Conservation (phyloP, 2,329 filamentous ascomycete species). For the Ceratocystis huliohia region DNA sequence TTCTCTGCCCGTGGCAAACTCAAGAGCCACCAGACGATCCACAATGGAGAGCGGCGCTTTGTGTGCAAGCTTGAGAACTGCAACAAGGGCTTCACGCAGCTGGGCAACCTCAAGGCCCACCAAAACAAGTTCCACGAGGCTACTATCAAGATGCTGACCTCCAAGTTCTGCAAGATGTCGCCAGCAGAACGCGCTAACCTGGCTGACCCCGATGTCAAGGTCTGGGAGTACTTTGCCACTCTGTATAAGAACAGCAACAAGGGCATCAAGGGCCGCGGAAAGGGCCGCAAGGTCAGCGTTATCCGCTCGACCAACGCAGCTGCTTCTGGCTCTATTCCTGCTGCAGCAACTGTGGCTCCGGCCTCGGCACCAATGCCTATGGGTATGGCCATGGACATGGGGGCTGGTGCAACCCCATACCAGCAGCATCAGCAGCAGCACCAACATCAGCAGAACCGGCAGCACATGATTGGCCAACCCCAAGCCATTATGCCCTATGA, state of each 20-base stretch:
- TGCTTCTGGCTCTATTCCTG: not conserved
- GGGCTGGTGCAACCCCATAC: not conserved
- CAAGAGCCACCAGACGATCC: constrained; percentile 69
- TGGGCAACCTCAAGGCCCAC: constrained; percentile 90
- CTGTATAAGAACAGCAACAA: constrained; percentile 99
- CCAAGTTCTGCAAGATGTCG: constrained; percentile 53
- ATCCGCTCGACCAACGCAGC: constrained; percentile 22
- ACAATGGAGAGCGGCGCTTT: constrained; percentile 65
- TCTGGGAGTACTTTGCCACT: constrained; percentile 71
- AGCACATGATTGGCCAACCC: not conserved
- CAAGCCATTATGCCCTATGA: constrained; percentile 4
- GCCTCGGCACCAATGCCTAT: not conserved
- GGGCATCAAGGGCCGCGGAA: constrained; percentile 91
- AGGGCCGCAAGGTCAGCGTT: constrained; percentile 53
- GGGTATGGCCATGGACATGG: constrained; percentile 1
- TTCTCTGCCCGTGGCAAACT: constrained; percentile 84
- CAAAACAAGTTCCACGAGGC: constrained; percentile 84
- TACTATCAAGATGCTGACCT: constrained; percentile 57
- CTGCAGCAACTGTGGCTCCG: not conserved
- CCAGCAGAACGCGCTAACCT: constrained; percentile 48
- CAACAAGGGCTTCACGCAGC: constrained; percentile 75
- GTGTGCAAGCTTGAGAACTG: constrained; percentile 72
- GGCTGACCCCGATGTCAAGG: constrained; percentile 52
- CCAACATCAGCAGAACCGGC: not conserved
- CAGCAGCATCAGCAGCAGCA: constrained; percentile 4